phyloP scores from a whole-genome alignment of 2,329 filamentous ascomycete species.

The Hortaea werneckii region DNA sequence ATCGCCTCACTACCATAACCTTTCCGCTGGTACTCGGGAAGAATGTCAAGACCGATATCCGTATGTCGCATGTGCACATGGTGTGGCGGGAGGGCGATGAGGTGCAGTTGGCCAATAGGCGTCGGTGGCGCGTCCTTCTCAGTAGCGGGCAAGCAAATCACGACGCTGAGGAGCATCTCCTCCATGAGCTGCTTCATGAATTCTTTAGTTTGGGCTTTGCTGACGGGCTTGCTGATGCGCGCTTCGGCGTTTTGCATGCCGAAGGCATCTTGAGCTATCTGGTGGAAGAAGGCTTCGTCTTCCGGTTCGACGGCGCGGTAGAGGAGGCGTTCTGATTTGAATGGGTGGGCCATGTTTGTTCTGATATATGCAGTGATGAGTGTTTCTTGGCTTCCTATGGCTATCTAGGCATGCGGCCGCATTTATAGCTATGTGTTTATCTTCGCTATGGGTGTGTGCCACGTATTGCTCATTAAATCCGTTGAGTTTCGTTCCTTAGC shows the following conservation, averaged over 20 bases:
- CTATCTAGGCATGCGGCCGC: too few relatives aligned
- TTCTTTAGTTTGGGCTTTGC: constrained; percentile 18
- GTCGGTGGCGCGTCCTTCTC: constrained; percentile 5
- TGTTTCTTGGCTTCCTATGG: too few relatives aligned
- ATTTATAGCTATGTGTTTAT: too few relatives aligned
- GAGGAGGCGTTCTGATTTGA: constrained; percentile 20
- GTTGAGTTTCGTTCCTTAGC: too few relatives aligned
- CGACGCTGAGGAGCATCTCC: constrained; percentile 24
- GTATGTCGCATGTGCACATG: constrained; percentile 33
- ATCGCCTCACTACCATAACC: constrained; percentile 42
- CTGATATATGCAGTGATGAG: too few relatives aligned
- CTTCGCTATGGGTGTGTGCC: too few relatives aligned
- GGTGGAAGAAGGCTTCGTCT: constrained; percentile 21
- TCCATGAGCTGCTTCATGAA: constrained; percentile 15
- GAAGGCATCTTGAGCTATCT: constrained; percentile 9
- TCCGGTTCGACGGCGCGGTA: constrained; percentile 30
- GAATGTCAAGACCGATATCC: constrained; percentile 32
- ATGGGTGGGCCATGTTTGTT: constrained; percentile 8
- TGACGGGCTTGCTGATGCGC: constrained; percentile 22
- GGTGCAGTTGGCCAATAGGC: constrained; percentile 27
- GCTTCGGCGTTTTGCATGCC: constrained; percentile 9
- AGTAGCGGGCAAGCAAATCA: constrained; percentile 28
- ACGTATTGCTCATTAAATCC: too few relatives aligned
- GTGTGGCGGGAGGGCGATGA: constrained; percentile 13
- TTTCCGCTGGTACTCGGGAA: constrained; percentile 26